Evolutionary conservation across 306 rosid genomes (phyloP), one percentile per base, ranked within the genome.

Genomic region (Hippophae rhamnoides): DNA sequence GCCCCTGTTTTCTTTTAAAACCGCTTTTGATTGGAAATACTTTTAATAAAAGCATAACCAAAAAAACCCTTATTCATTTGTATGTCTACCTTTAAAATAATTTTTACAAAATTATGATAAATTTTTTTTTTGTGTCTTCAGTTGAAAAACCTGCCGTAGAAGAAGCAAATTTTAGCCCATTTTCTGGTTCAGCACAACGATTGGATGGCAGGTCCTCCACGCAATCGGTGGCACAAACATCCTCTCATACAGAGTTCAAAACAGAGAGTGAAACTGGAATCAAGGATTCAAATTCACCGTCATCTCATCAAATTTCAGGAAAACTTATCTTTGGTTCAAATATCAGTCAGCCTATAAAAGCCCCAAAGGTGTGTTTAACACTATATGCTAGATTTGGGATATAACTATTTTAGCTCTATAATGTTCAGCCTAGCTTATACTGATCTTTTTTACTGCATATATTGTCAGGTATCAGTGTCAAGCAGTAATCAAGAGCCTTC

Each of bases 291-390:
- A 65, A 64, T 62, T 58, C 84, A 49, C 68, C 71, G 18, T 45
- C 66, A 27, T 43, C 68, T 1, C 53, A 26, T n/a, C 66, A 69
- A 72, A 38, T 27, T 47, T 26, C 73, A 61, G 79, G 83, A 72
- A 83, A 67, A 71, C 89, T 79, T 8, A 82, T 79, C 46, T 83
- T 83, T 54, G 81, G 85, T 47, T 74, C 83, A 63, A 74, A 45
- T 65, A 60, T 25, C 2, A 62, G 57, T 38, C 68, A 48, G 42
- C 64, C 72, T 1, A 23, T 9, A 27, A 58, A 69, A 68, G 25
- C 78, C 62, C 58, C 72, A 52, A 71, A 82, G 52, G 84, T 82
- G 62, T 49, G 52, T 23, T 14, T 61, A 60, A 52, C 46, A 13
- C 9, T 49, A 0, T 58, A 7, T 8, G n/a, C 26, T 42, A 52